Evolutionary conservation across 805 yeast genomes (phyloP).

Genomic region (Lipomyces starkeyi): DNA sequence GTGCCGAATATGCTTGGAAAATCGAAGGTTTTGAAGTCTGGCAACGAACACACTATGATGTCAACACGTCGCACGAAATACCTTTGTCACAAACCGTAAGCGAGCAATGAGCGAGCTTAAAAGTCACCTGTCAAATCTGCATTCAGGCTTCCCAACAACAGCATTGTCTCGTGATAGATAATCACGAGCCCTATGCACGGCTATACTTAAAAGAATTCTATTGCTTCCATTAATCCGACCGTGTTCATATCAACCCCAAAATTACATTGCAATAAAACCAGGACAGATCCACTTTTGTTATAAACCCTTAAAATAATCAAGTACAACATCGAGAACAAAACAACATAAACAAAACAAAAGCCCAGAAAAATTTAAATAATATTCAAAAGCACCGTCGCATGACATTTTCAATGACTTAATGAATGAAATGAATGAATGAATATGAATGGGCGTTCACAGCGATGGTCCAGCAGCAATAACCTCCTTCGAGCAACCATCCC

Average conservation of each 20-base stretch:
- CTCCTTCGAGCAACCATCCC: slow-evolving; percentile 80
- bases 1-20: no score
- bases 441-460: slow-evolving; percentile 21
- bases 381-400: slow-evolving; percentile 2
- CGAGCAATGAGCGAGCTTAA: no score
- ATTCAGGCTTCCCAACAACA: no score
- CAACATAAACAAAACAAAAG: neutral
- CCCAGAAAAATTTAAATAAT: neutral
- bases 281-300: neutral
- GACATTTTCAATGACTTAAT: neutral
- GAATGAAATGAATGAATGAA: neutral
- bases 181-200: neutral
- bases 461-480: slow-evolving; percentile 94
- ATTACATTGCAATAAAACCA: slow-evolving; percentile 2
- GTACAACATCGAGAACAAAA: no score
- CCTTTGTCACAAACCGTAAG: no score
- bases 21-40: no score
- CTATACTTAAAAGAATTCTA: neutral
- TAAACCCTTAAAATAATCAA: neutral
- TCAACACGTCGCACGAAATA: no score
- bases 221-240: neutral
- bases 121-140: no score
- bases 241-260: neutral
- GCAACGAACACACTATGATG: no score
- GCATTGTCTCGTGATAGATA: neutral